Conservation (phyloP, 1,284 basidiomycete species). For the Trametes hirsuta region DNA sequence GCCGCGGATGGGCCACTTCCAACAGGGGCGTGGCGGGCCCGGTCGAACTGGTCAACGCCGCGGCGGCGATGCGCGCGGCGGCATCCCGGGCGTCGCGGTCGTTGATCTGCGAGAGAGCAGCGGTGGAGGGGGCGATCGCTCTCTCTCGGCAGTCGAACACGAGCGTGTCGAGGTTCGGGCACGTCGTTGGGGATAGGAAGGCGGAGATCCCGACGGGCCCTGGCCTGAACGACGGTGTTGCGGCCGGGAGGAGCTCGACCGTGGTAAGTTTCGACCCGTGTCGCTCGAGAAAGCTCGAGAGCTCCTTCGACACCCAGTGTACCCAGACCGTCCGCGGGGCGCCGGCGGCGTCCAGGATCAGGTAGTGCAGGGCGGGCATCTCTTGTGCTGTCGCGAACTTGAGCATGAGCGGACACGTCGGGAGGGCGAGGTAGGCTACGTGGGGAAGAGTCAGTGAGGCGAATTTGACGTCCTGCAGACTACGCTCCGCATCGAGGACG, state of each 20-base stretch:
- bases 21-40: conserved; percentile 33
- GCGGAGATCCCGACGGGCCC: conserved; percentile 42
- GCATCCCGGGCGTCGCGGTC: conserved; percentile 8
- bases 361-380: conserved; percentile 25
- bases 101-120: conserved; percentile 8
- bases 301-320: conserved; percentile 20
- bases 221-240: conserved; percentile 34
- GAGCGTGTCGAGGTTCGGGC: conserved; percentile 48
- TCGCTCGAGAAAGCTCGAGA: conserved; percentile 42
- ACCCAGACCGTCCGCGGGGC: conserved; percentile 17
- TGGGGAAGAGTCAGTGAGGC: conserved; percentile 19
- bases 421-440: conserved; percentile 25
- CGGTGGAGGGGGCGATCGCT: conserved; percentile 15
- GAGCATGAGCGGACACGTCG: conserved; percentile 25
- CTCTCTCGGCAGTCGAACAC: conserved; percentile 39
- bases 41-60: not conserved
- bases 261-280: conserved; percentile 45
- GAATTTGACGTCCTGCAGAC: conserved; percentile 18
- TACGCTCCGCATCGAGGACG: conserved; percentile 24
- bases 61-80: conserved; percentile 3
- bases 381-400: conserved; percentile 24
- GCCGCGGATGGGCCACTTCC: conserved; percentile 38
- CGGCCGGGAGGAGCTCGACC: conserved; percentile 45
- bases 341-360: conserved; percentile 25
- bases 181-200: conserved; percentile 45